Evolutionary conservation across 2,329 filamentous ascomycete genomes (phyloP), one percentile per base, ranked within the genome.

Genomic region (Xylaria sp.): DNA sequence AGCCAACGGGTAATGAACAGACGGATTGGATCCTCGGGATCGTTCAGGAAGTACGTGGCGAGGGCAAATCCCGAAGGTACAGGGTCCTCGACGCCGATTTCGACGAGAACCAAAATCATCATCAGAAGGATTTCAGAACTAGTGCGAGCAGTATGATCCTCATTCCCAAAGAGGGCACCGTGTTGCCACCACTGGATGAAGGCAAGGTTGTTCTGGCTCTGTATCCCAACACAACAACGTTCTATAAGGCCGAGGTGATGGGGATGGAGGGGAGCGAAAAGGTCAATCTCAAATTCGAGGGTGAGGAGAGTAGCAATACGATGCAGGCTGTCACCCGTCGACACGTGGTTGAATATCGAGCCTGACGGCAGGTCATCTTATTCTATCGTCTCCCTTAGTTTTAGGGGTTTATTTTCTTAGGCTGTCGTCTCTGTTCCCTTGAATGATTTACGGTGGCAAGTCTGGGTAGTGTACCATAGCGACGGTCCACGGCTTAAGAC

Each of bases 221-320:
- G 66, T 96, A 96, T 76, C 93, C 93, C 0, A 90, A 93, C 74
- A 95, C 93, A 0, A 94, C 93, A 0, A 94, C 92, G 0, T 95
- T 96, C 75, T 96, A 96, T 79, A 90, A 92, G 77, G 93, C 93
- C 1, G 92, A 94, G 73, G 92, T 95, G 9, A 91, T 93, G 81
- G 90, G 90, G 42, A 90, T 88, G 84, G 83, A 90, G 65, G 82
- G 82, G 47, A 78, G 84, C 69, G 76, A 84, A 48, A 86, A 85
- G 69, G 88, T 91, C 50, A 87, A 87, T 65, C 82, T 95, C 71
- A 90, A 92, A 71, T 95, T 95, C 74, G 93, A 95, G 77, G 92
- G 92, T 16, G 92, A 94, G 74, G 91, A 93, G 77, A 91, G 91
- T 75, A 87, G 84, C 70, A 90, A 89, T 73, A 93, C 90, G 71